phyloP scores from a whole-genome alignment of 495 filamentous ascomycete species.

The Podospora bellae-mahoneyi region DNA sequence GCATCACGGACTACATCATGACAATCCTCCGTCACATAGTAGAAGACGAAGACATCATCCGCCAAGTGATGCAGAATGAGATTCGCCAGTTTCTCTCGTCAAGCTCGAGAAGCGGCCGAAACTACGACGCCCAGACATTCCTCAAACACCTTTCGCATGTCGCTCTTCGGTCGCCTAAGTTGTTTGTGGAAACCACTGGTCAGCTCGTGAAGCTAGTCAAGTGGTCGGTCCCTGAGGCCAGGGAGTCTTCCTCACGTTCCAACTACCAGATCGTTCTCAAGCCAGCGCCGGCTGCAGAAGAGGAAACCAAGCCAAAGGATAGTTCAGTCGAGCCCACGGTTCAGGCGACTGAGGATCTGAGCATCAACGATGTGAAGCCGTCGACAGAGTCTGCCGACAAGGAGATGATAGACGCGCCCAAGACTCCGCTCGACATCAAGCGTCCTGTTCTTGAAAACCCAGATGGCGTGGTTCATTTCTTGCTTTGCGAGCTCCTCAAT shows the following conservation, averaged over 20 bases:
- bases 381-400: conserved; percentile 51
- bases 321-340: conserved; percentile 41
- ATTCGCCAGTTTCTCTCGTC: conserved; percentile 71
- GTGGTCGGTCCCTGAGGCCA: conserved; percentile 43
- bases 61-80: conserved; percentile 89
- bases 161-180: conserved; percentile 74
- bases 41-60: conserved; percentile 87
- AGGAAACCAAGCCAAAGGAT: conserved; percentile 35
- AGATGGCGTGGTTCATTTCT: conserved; percentile 92
- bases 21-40: conserved; percentile 87
- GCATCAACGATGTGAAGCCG: conserved; percentile 51
- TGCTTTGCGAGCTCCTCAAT: conserved; percentile 88
- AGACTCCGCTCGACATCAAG: conserved; percentile 63
- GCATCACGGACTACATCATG: conserved; percentile 60
- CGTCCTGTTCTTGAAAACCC: conserved; percentile 85
- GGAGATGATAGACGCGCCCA: conserved; percentile 57
- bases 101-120: conserved; percentile 52
- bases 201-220: conserved; percentile 73
- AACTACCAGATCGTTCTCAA: conserved; percentile 28
- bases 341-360: conserved; percentile 54
- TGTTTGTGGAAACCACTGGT: conserved; percentile 88
- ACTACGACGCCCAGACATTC: conserved; percentile 67
- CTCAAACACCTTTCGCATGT: conserved; percentile 77
- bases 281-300: conserved; percentile 36
- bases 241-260: conserved; percentile 44